Evolutionary conservation across 208 protist genomes (phyloP).

Genomic region (Phytomonas francai): DNA sequence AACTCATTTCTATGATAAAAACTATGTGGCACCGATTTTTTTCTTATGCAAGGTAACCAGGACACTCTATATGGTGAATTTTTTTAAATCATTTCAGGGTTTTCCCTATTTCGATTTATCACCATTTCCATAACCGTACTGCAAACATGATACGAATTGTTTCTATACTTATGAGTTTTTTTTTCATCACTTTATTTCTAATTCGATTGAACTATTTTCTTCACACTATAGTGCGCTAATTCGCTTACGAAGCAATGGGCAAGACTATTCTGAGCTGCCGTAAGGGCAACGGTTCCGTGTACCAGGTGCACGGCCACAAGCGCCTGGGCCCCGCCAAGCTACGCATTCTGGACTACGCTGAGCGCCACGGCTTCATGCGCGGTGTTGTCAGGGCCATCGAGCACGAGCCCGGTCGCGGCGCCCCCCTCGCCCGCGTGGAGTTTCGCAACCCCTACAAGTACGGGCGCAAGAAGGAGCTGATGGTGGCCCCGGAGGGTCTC

Average conservation of each 20-base stretch:
- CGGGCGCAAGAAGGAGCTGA: conserved; percentile 89
- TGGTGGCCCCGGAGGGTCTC: conserved; percentile 98
- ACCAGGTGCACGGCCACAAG: conserved; percentile 92
- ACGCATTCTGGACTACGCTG: conserved; percentile 95
- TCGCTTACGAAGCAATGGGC: conserved; percentile 47
- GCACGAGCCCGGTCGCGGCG: conserved; percentile 99
- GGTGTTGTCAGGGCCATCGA: conserved; percentile 95
- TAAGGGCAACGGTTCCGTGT: conserved; percentile 91
- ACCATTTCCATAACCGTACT: neutral
- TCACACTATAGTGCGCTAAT: neutral
- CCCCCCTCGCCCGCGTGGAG: conserved; percentile 95
- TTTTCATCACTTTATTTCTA: neutral
- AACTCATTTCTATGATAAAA: neutral
- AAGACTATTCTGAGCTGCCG: conserved; percentile 89
- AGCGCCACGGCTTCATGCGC: conserved; percentile 93
- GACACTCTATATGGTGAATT: neutral
- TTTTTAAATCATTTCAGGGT: neutral
- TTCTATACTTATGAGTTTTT: neutral
- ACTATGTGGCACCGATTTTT: neutral
- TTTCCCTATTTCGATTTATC: neutral
- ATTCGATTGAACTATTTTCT: neutral
- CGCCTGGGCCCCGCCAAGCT: conserved; percentile 93
- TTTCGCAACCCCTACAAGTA: conserved; percentile 96
- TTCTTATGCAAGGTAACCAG: neutral
- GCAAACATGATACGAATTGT: neutral